Evolutionary conservation across 495 filamentous ascomycete genomes (phyloP).

Genomic region (Neurospora discreta): DNA sequence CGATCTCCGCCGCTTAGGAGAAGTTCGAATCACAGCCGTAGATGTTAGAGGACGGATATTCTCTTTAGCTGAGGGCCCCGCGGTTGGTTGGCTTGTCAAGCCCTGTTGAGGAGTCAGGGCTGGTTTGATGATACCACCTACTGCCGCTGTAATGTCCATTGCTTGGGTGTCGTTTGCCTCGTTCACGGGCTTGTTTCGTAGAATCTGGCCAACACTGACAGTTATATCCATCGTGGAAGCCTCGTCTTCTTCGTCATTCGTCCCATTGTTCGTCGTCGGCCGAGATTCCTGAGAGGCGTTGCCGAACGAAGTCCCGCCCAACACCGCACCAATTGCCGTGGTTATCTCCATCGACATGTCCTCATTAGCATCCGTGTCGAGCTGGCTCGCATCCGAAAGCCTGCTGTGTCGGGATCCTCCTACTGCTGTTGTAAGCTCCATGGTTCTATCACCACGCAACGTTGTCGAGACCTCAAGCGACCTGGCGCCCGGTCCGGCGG

Average conservation of each 20-base stretch:
- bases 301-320: slow-evolving; percentile 28
- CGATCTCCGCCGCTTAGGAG: slow-evolving; percentile 10
- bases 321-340: slow-evolving; percentile 55
- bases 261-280: slow-evolving; percentile 16
- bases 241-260: slow-evolving; percentile 27
- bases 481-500: slow-evolving; percentile 8
- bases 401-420: slow-evolving; percentile 45
- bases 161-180: slow-evolving; percentile 41
- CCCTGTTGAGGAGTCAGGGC: slow-evolving; percentile 24
- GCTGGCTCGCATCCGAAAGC: slow-evolving; percentile 13
- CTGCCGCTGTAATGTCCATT: slow-evolving; percentile 49
- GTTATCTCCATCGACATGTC: slow-evolving; percentile 81
- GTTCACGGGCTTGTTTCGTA: slow-evolving; percentile 20
- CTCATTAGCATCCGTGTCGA: slow-evolving; percentile 37
- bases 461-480: slow-evolving; percentile 3
- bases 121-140: slow-evolving; percentile 43
- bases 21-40: slow-evolving; percentile 24
- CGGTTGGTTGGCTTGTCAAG: slow-evolving; percentile 42
- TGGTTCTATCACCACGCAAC: slow-evolving; percentile 47
- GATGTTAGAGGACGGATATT: slow-evolving; percentile 43
- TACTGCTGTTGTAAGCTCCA: slow-evolving; percentile 69
- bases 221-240: slow-evolving; percentile 56
- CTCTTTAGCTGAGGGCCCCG: slow-evolving; percentile 48
- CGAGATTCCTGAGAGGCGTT: slow-evolving; percentile 12
- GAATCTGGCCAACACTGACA: slow-evolving; percentile 57